phyloP scores from a whole-genome alignment of 176 grass and related monocot genomes.

The Ensete ventricosum region DNA sequence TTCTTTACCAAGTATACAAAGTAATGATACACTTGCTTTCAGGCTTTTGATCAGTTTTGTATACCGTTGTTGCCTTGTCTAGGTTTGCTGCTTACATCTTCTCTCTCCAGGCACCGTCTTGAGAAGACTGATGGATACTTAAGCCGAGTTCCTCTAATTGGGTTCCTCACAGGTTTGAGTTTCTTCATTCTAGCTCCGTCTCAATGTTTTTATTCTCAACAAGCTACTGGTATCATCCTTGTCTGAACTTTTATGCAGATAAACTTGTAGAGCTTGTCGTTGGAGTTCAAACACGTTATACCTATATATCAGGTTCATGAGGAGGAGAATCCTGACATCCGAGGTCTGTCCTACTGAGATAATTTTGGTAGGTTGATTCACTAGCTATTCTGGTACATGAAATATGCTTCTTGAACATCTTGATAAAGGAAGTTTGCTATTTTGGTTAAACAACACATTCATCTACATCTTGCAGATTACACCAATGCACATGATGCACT shows the following conservation, averaged over 20 bases:
- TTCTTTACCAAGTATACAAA: conserved; percentile 83
- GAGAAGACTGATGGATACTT: conserved; percentile 57
- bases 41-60: neutral
- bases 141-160: conserved; percentile 60
- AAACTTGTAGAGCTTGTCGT: conserved; percentile 82
- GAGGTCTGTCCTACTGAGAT: neutral
- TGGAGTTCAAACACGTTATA: conserved; percentile 83
- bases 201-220: neutral
- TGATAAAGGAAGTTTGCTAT: neutral
- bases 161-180: conserved; percentile 58
- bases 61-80: neutral
- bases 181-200: neutral
- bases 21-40: conserved; percentile 10
- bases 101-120: conserved; percentile 52
- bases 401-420: neutral
- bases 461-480: neutral
- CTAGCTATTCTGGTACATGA: neutral
- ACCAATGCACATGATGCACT: neutral
- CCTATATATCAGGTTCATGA: conserved; percentile 87
- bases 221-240: neutral
- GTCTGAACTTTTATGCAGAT: conserved; percentile 33
- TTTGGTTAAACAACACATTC: neutral
- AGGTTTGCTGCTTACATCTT: conserved; percentile 13
- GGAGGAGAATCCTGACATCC: neutral
- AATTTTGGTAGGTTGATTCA: neutral